A percentile compares a stretch with the other conserved stretches of the same genome.
Evolutionary conservation across 768 basidiomycete genomes (phyloP).

Genomic region (Tulasnella sp.): DNA sequence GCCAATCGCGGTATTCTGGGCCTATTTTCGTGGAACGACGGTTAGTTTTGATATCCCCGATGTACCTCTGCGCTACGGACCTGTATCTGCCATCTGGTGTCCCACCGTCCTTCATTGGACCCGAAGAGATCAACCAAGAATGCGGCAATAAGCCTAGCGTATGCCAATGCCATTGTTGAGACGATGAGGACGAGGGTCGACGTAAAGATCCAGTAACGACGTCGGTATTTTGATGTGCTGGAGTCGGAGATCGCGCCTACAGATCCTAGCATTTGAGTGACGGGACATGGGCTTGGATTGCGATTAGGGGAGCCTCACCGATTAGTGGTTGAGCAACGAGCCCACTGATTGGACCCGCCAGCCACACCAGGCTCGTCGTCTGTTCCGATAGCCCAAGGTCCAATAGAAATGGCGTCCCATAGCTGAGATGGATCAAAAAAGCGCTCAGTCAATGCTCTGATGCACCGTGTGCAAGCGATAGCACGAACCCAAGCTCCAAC

Average conservation of each 20-base stretch:
- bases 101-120: constrained; percentile 77
- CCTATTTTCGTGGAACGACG: constrained; percentile 31
- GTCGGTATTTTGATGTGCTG: constrained; percentile 78
- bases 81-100: constrained; percentile 54
- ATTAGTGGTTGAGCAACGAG: constrained; percentile 95
- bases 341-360: constrained; percentile 79
- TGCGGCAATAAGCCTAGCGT: constrained; percentile 60
- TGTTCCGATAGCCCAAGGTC: constrained; percentile 73
- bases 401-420: constrained; percentile 90
- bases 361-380: constrained; percentile 90
- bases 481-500: constrained; percentile 75
- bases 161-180: constrained; percentile 72
- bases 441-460: not conserved
- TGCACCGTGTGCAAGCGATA: constrained; percentile 2
- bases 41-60: not conserved
- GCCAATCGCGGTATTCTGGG: constrained; percentile 59
- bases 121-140: constrained; percentile 69
- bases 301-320: constrained; percentile 38
- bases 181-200: constrained; percentile 72
- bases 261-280: not conserved
- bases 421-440: constrained; percentile 44
- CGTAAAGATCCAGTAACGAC: constrained; percentile 87
- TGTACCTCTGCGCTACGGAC: constrained; percentile 27
- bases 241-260: constrained; percentile 91
- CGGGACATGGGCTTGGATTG: not conserved